These are phyloP conservation scores for Geotrichum cucujoidarum DNA, from an alignment of 1,139 yeast genomes.

Conservation along the genomic window DNA sequence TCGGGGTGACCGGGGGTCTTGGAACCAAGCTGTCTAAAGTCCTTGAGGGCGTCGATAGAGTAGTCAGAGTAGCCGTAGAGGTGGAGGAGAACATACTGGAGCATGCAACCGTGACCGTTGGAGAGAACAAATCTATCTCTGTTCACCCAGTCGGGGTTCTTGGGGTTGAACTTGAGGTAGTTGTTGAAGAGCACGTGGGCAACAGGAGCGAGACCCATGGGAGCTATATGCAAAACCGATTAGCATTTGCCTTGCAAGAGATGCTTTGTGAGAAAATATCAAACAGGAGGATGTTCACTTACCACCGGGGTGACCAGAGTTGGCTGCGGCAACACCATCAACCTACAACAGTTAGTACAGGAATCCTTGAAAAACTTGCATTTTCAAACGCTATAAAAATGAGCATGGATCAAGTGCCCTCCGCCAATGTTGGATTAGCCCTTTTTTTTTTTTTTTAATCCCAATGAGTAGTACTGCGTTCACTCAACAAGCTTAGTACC, in stretches of 20 bases:
- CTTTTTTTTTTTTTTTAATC: too few relatives aligned
- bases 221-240: constrained; percentile 42
- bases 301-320: constrained; percentile 98
- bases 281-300: constrained; percentile 7
- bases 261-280: too few relatives aligned
- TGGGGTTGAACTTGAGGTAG: constrained; percentile 77
- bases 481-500: too few relatives aligned
- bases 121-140: constrained; percentile 94
- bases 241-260: background rate
- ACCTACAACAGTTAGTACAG: constrained; percentile 37
- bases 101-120: constrained; percentile 96
- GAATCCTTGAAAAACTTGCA: background rate
- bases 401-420: too few relatives aligned
- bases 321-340: constrained; percentile 83
- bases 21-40: constrained; percentile 86
- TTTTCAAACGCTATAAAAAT: too few relatives aligned
- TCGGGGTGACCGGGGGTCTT: constrained; percentile 99
- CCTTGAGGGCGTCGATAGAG: constrained; percentile 79
- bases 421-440: too few relatives aligned
- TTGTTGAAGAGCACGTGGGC: constrained; percentile 71
- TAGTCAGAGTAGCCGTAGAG: constrained; percentile 72
- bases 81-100: constrained; percentile 80
- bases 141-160: constrained; percentile 87
- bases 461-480: too few relatives aligned
- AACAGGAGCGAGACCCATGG: constrained; percentile 94